Base-by-base conservation (phyloP, 1,139 yeast species). In the Kodamaea arcana region DNA sequence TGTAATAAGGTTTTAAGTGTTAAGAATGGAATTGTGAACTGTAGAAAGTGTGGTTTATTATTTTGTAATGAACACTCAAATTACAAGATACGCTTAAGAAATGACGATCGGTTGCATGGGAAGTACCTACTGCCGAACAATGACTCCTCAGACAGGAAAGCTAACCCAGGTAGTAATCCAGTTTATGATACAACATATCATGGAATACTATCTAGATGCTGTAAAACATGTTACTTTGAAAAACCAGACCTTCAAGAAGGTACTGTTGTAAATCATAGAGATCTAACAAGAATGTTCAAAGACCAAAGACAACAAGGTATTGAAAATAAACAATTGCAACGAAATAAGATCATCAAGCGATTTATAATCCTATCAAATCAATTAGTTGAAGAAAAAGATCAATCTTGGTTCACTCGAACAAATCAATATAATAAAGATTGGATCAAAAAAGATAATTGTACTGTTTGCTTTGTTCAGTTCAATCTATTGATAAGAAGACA, bases 141-240 rank as follows among this genome's bases (percentile, higher is more conserved):
- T n/a, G n/a, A n/a, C n/a, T n/a, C n/a, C n/a, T n/a, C n/a, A n/a
- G n/a, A n/a, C n/a, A n/a, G n/a, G n/a, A n/a, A n/a, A n/a, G n/a
- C n/a, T n/a, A n/a, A n/a, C n/a, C n/a, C 60, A 0, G 42, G 36
- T 11, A 27, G 24, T 2, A 37, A 40, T 3, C 69, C 71, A 1
- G 51, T 48, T 14, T 68, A 62, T 45, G 64, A 59, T 32, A 38
- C 58, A 12, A 33, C 44, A 0, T 48, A 40, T 3, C 45, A 54
- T 18, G 94, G 94, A 0, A 58, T 65, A 4, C 83, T 92, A 92
- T 67, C 80, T 33, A 64, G 82, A 30, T 82, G 86, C 41, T 88
- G 97, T 54, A 62, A 69, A 27, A 46, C 47, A 1, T 88, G 97
- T 53, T 84, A 71, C 51, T 52, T 53, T 24, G 44, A 55, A 1